Base-by-base conservation (phyloP, 768 basidiomycete genomes). In the Boletus vinaceobasis region DNA sequence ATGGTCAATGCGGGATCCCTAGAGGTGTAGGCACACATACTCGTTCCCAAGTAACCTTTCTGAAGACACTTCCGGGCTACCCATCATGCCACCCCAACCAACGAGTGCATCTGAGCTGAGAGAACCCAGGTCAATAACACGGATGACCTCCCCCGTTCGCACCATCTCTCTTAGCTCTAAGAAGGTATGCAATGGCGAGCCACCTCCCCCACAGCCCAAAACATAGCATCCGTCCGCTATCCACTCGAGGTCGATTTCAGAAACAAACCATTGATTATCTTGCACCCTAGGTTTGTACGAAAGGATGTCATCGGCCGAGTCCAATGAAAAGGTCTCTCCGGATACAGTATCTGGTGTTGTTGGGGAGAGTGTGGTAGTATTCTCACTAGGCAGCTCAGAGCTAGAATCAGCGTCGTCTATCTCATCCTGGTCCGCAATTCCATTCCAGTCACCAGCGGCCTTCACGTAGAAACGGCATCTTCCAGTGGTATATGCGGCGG, bases 131-230 rank as follows among this genome's bases (percentile, higher is more conserved):
- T 82, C 80, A 21, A 82, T 61, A 10, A 83, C 74, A 17, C 75
- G 72, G 45, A 82, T 72, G 5, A 60, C 61, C 6, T 71, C 70
- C 6, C 84, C 85, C 23, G 73, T 70, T 5, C 83, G 74, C 1
- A 85, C 67, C 55, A 83, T 73, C 58, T 85, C 79, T 36, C 82
- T 73, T 8, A 77, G 69, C 59, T 76, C 76, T 4, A 85, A 65
- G 60, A 77, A 84, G 2, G 73, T 66, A 17, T 79, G 77, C 56
- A 82, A 76, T 0, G 85, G 80, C 3, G 78, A 76, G 7, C 85
- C 85, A 3, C 85, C 85, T 29, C 85, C 85, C 3, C 85, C 85
- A 17, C 78, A 80, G 0, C 85, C 85, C 2, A 87, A 72, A 38
- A 86, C 73, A 38, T 81, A 82, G 49, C 84, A 84, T 31, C 85